Evolutionary conservation across 495 filamentous ascomycete genomes (phyloP).

Genomic region (Aspergillus saccharolyticus): DNA sequence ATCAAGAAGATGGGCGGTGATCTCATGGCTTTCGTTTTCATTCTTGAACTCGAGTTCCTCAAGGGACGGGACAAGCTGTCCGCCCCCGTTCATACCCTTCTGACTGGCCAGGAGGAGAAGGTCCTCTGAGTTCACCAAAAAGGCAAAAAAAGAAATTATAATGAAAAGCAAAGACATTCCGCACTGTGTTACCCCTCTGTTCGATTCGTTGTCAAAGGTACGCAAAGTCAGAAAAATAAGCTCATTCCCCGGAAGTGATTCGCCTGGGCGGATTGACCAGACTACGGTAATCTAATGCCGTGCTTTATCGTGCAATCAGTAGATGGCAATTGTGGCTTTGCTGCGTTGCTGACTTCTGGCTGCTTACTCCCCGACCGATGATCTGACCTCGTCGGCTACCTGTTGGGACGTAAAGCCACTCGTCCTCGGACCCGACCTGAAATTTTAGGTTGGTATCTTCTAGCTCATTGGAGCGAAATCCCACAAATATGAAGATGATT

Average conservation of each 20-base stretch:
- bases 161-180: no score
- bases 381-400: not conserved
- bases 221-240: constrained; percentile 4
- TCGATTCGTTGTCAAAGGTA: not conserved
- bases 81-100: constrained; percentile 78
- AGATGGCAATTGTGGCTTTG: not conserved
- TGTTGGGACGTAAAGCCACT: no score
- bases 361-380: not conserved
- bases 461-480: not conserved
- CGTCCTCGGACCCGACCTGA: not conserved
- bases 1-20: constrained; percentile 81
- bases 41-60: constrained; percentile 93
- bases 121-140: constrained; percentile 1
- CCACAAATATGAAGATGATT: not conserved
- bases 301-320: not conserved
- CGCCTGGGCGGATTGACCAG: not conserved
- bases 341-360: not conserved
- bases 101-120: constrained; percentile 53
- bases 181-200: not conserved
- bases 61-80: constrained; percentile 86
- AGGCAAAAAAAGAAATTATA: not conserved
- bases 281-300: not conserved
- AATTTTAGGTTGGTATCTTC: not conserved
- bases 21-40: constrained; percentile 84
- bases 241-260: not conserved